A percentile compares a stretch with the other conserved stretches of the same genome.
Conservation (phyloP, 805 yeast genomes). For the Candida khao-thaluensis region DNA sequence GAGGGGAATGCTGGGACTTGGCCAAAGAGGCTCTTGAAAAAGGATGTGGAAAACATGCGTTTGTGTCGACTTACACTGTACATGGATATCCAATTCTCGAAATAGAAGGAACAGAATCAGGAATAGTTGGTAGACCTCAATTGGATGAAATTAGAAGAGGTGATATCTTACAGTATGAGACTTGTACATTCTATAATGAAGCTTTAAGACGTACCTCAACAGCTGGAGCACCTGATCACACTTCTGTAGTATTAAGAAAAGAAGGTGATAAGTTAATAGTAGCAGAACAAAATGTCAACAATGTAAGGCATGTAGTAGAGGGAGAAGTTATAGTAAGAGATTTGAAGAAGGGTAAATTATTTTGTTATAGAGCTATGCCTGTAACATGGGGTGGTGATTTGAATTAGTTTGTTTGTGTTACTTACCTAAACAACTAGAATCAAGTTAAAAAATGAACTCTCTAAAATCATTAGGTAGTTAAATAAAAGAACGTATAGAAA, state of each 20-base stretch:
- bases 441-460: too few relatives aligned
- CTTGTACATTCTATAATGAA: conserved; percentile 39
- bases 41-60: conserved; percentile 59
- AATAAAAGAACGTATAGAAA: too few relatives aligned
- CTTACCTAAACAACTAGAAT: too few relatives aligned
- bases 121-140: conserved; percentile 19
- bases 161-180: conserved; percentile 52
- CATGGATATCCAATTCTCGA: conserved; percentile 48
- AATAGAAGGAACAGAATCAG: conserved; percentile 21
- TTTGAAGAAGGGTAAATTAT: conserved; percentile 42
- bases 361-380: conserved; percentile 49
- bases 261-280: conserved; percentile 31
- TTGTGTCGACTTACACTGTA: conserved; percentile 44
- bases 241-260: conserved; percentile 35
- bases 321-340: conserved; percentile 39
- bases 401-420: background rate
- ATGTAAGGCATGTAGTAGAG: conserved; percentile 37
- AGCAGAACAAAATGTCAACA: conserved; percentile 51
- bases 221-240: conserved; percentile 56
- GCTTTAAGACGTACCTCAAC: conserved; percentile 33
- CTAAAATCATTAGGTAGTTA: too few relatives aligned
- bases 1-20: conserved; percentile 63
- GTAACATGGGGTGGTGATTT: conserved; percentile 41
- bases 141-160: conserved; percentile 50
- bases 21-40: conserved; percentile 53